A percentile compares a stretch with the other conserved stretches of the same genome.
These are phyloP conservation scores for Tetrahymena malaccensis DNA, from an alignment of 73 alveolate species.

Conservation along the genomic window DNA sequence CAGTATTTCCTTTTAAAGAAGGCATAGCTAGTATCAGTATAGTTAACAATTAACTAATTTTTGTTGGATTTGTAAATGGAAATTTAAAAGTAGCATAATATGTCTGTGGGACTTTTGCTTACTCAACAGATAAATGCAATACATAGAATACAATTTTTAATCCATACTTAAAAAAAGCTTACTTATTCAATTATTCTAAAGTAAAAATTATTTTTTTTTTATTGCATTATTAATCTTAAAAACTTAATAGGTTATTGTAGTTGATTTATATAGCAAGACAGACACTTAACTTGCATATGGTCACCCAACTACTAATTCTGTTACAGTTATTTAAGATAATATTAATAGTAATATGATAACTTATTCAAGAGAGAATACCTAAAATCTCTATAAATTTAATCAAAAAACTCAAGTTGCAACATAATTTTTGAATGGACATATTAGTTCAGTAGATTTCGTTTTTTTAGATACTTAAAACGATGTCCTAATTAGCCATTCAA, in stretches of 20 bases:
- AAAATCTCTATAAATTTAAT: neutral
- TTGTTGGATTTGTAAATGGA: neutral
- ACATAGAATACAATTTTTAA: neutral
- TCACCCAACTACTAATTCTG: neutral
- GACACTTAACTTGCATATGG: neutral
- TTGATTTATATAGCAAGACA: neutral
- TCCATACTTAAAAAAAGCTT: neutral
- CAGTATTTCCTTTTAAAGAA: neutral
- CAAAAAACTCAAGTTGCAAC: neutral
- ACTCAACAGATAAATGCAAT: neutral
- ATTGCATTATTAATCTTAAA: neutral
- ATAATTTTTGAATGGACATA: neutral
- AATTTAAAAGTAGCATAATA: neutral
- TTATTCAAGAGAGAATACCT: neutral
- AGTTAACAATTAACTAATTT: neutral
- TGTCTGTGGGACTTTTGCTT: neutral
- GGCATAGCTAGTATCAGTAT: neutral
- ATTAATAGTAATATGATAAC: neutral
- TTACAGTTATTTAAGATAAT: neutral
- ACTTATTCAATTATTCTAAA: neutral
- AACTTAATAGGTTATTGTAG: neutral
- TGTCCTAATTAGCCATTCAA: neutral
- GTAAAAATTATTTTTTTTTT: neutral
- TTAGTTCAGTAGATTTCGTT: neutral
- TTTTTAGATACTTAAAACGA: neutral